Conservation (phyloP, 208 protist species). For the Plasmodiophora brassicae region DNA sequence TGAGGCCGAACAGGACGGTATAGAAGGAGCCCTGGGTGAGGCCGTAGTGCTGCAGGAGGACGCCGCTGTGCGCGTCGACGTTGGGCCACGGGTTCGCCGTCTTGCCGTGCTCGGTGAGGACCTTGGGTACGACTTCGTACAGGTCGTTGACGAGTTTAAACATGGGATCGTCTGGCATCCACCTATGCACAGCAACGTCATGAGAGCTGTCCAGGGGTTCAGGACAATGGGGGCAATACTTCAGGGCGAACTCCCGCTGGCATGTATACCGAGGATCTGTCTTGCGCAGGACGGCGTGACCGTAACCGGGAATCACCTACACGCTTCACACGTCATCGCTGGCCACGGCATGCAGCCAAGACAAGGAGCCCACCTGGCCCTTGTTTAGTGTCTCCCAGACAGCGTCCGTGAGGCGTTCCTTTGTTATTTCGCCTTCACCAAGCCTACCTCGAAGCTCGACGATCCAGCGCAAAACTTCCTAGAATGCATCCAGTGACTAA, state of each 20-base stretch:
- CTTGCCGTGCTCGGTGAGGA: slow-evolving; percentile 90
- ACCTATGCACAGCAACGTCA: too few relatives aligned
- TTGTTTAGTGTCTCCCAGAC: slow-evolving; percentile 60
- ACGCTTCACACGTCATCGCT: slow-evolving; percentile 52
- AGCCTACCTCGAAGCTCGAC: not conserved
- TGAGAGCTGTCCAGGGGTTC: too few relatives aligned
- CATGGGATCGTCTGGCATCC: slow-evolving; percentile 87
- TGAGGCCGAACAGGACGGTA: slow-evolving; percentile 93
- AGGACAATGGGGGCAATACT: too few relatives aligned
- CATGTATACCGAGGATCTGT: slow-evolving; percentile 95
- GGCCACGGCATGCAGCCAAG: not conserved
- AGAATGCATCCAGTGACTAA: not conserved
- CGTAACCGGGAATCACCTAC: slow-evolving; percentile 88
- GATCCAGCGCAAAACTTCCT: not conserved
- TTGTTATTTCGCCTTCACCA: slow-evolving; percentile 31
- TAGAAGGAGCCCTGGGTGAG: slow-evolving; percentile 90
- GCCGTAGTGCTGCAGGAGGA: slow-evolving; percentile 81
- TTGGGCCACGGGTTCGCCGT: slow-evolving; percentile 90
- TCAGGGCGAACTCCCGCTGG: slow-evolving; percentile 88
- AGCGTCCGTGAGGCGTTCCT: slow-evolving; percentile 33
- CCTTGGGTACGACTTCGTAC: slow-evolving; percentile 77
- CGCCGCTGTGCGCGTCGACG: slow-evolving; percentile 87
- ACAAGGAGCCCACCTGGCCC: slow-evolving; percentile 37
- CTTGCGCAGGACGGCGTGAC: slow-evolving; percentile 93
- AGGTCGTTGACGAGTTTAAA: slow-evolving; percentile 84